Conservation (phyloP, 495 filamentous ascomycete species). For the Trichoderma orchidacearum region DNA sequence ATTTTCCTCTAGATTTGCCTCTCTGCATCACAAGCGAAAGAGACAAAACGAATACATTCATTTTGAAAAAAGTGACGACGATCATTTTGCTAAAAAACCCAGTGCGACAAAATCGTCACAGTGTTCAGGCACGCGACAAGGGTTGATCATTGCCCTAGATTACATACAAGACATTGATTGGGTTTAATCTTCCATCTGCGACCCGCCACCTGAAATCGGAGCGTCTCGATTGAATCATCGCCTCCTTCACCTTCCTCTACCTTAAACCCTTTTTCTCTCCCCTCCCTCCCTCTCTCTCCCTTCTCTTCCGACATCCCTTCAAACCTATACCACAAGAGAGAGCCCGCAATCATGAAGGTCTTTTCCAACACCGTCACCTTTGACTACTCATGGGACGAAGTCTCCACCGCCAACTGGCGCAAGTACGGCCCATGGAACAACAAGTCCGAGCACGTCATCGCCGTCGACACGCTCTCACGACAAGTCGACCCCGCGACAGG, state of each 20-base stretch:
- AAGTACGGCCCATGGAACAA: constrained; percentile 99
- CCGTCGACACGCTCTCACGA: constrained; percentile 82
- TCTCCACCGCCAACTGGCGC: constrained; percentile 97
- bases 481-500: constrained; percentile 68
- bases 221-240: neutral
- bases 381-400: constrained; percentile 96
- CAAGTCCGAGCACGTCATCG: constrained; percentile 82
- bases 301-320: neutral
- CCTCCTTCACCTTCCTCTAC: neutral
- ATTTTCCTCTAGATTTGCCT: too few relatives aligned
- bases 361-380: constrained; percentile 81
- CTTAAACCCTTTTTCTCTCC: neutral
- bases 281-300: neutral
- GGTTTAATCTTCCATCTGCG: neutral
- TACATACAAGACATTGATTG: neutral
- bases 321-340: neutral
- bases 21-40: too few relatives aligned
- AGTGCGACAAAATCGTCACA: neutral
- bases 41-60: too few relatives aligned
- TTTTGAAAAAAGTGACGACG: too few relatives aligned
- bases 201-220: neutral
- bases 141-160: neutral
- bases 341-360: constrained; percentile 61
- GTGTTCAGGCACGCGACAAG: neutral
- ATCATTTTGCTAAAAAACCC: too few relatives aligned